Conservation (phyloP, 345 rosid genomes). For the Arabidopsis thaliana region DNA sequence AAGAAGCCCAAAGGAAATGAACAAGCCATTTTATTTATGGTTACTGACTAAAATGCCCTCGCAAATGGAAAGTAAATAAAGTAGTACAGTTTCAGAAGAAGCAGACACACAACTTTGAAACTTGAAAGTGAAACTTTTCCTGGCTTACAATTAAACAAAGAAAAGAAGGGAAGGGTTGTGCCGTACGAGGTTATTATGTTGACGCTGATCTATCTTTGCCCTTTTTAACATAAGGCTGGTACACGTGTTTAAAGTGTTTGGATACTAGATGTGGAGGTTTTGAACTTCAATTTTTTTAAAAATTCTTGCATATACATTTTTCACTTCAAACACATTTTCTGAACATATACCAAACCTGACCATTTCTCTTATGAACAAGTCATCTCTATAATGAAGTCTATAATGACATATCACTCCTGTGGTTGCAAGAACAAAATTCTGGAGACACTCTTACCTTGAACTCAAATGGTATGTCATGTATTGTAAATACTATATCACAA, state of each 20-base stretch:
- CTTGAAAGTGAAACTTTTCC: constrained; percentile 21
- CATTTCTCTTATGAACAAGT: constrained; percentile 8
- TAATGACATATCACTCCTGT: not conserved
- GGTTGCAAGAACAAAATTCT: not conserved
- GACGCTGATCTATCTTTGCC: constrained; percentile 33
- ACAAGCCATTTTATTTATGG: not conserved
- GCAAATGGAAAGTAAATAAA: constrained; percentile 1
- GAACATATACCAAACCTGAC: constrained; percentile 1
- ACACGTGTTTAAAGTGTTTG: not conserved
- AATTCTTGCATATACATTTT: not conserved
- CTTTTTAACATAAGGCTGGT: constrained; percentile 2
- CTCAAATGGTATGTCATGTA: not conserved
- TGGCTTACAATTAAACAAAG: not conserved
- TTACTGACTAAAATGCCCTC: constrained; percentile 4
- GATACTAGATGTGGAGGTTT: not conserved
- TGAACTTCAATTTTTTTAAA: constrained; percentile 1
- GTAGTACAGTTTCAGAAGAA: not conserved
- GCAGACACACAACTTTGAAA: constrained; percentile 27
- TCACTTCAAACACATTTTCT: not conserved
- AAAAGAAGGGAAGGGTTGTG: constrained; percentile 18
- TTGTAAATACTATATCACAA: not conserved
- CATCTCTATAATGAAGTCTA: not conserved
- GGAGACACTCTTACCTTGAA: not conserved
- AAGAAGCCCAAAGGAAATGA: constrained; percentile 5
- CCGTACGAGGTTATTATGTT: constrained; percentile 44